Base-by-base conservation (phyloP, 1,284 basidiomycete genomes). In the Paramarasmius palmivorus region DNA sequence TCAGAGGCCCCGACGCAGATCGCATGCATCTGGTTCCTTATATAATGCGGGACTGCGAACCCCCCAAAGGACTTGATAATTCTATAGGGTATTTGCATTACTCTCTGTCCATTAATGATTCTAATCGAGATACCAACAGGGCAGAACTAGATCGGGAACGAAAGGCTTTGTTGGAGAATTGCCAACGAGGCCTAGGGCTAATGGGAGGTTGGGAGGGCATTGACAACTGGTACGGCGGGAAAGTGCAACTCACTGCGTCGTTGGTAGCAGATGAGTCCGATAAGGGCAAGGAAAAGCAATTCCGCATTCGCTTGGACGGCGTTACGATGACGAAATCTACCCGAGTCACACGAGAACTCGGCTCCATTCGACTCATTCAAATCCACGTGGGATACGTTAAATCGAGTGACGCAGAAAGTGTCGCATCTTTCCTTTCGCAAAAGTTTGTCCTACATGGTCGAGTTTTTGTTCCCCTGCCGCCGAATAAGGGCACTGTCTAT, bases 61-160 rank as follows among this genome's bases (percentile, higher is more conserved):
- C 29, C 29, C 29, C 29, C 7, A 32, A 32, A 32, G 6, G 29
- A 12, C 29, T 32, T 12, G 12, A 32, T 12, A 32, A 32, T 32
- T 32, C 29, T 6, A 32, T 32, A 32, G 29, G 29, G 29, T 48
- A n/a, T n/a, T n/a, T n/a, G n/a, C n/a, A n/a, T n/a, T n/a, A 4
- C n/a, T 38, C 6, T 35, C 19, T 19, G 9, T 36, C 26, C 36
- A 26, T n/a, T 23, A 51, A n/a, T n/a, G n/a, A n/a, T n/a, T n/a
- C n/a, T 20, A 22, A 17, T 36, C 37, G 47, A 20, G 46, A 17
- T 52, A 36, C 45, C 12, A 32, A 12, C 52, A 89, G 87, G 83
- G 50, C 66, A 22, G 88, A 90, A 60, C 74, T 86, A 0, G 87
- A 90, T 61, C 77, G 84, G 1, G 88, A 90, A 58, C 83, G 88